Percentiles rank a stretch among this genome's conserved stretches.
phyloP scores from a whole-genome alignment of 306 rosid species.

The Begonia peltatifolia region DNA sequence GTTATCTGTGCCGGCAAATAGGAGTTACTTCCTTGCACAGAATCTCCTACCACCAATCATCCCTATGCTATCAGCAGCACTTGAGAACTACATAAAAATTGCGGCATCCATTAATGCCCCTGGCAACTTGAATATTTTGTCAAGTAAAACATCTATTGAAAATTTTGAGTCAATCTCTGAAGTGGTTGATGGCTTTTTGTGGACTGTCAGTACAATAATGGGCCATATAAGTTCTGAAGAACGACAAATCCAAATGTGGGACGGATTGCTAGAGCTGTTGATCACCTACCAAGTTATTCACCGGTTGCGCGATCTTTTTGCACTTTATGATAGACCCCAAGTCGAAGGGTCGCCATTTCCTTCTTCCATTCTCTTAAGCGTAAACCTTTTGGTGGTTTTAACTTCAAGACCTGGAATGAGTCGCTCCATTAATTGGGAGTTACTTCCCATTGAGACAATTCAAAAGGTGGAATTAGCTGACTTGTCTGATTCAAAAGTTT shows the following conservation, averaged over 20 bases:
- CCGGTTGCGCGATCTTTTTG: slow-evolving; percentile 86
- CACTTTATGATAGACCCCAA: slow-evolving; percentile 97
- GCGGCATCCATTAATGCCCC: slow-evolving; percentile 76
- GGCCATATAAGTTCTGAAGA: slow-evolving; percentile 70
- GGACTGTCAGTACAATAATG: slow-evolving; percentile 65
- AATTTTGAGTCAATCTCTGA: slow-evolving; percentile 76
- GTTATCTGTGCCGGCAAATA: slow-evolving; percentile 62
- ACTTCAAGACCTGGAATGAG: slow-evolving; percentile 58
- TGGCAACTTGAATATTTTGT: slow-evolving; percentile 39
- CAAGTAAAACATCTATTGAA: slow-evolving; percentile 68
- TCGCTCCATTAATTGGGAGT: slow-evolving; percentile 59
- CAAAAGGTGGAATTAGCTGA: slow-evolving; percentile 29
- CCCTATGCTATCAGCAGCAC: slow-evolving; percentile 94
- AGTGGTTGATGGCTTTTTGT: slow-evolving; percentile 70
- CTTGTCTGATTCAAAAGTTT: slow-evolving; percentile 21
- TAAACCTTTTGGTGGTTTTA: slow-evolving; percentile 66
- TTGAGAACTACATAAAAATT: slow-evolving; percentile 87
- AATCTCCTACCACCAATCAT: slow-evolving; percentile 89
- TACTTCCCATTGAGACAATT: slow-evolving; percentile 19
- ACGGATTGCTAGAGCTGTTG: slow-evolving; percentile 79
- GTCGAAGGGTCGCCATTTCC: slow-evolving; percentile 94
- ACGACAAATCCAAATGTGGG: slow-evolving; percentile 88
- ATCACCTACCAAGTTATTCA: slow-evolving; percentile 86
- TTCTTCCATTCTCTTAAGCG: slow-evolving; percentile 65
- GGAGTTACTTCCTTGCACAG: slow-evolving; percentile 80